These are phyloP conservation scores for Fusarium buxicola DNA, from an alignment of 2,329 filamentous ascomycete species.

Conservation along the genomic window DNA sequence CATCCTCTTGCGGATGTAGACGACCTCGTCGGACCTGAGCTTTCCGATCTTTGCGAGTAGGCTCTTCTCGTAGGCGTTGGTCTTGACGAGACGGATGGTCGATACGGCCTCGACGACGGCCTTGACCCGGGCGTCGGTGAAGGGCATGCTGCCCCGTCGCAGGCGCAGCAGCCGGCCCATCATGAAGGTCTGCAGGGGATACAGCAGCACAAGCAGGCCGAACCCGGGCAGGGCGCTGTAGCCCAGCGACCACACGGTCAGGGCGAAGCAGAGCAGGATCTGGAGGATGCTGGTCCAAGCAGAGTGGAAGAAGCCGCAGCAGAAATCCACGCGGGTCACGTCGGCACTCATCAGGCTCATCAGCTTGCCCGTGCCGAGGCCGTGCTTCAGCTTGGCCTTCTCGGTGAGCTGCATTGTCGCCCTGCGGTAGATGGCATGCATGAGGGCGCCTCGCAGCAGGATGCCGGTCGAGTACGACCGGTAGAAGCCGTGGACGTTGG, in stretches of 20 bases:
- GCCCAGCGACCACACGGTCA: constrained; percentile 19
- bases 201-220: constrained; percentile 14
- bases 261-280: constrained; percentile 47
- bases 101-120: constrained; percentile 25
- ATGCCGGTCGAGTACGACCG: constrained; percentile 20
- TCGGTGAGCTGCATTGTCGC: constrained; percentile 26
- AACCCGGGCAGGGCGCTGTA: constrained; percentile 26
- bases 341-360: constrained; percentile 50
- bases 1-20: constrained; percentile 31
- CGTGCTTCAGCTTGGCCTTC: constrained; percentile 32
- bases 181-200: constrained; percentile 31
- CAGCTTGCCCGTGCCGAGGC: constrained; percentile 44
- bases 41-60: constrained; percentile 27
- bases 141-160: constrained; percentile 21
- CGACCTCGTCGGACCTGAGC: constrained; percentile 19
- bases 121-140: constrained; percentile 23
- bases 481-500: constrained; percentile 30
- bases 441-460: constrained; percentile 18
- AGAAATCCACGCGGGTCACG: constrained; percentile 48
- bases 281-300: constrained; percentile 49
- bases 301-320: constrained; percentile 49
- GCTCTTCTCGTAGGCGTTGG: constrained; percentile 28
- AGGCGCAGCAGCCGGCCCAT: constrained; percentile 21
- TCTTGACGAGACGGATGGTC: constrained; percentile 21
- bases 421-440: constrained; percentile 30